Base-by-base conservation (phyloP, 2,329 filamentous ascomycete species). In the Neofusicoccum sp. region DNA sequence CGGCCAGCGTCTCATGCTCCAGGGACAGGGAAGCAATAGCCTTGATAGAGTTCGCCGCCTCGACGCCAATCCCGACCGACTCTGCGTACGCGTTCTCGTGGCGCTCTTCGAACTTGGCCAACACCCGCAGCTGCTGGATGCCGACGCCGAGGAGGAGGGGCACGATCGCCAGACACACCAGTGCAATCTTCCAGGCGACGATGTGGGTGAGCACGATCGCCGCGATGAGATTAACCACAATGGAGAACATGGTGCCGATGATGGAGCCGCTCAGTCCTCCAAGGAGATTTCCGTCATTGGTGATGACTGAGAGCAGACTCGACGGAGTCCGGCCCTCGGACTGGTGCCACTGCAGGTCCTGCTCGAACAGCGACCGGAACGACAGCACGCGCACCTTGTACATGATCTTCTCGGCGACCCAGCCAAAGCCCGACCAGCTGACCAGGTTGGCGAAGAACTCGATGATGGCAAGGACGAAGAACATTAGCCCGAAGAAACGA, bases 131-230 rank as follows among this genome's bases (percentile, higher is more conserved):
- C 66, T 90, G 85, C 84, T 92, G 86, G 66, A 90, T 83, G 0
- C 90, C 89, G 0, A 88, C 83, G 1, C 86, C 87, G 0, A 93
- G 80, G 5, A 92, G 83, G 8, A 92, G 76, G 0, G 90, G 90
- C 0, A 92, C 85, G 7, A 86, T 81, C 0, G 89, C 83, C 5
- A 93, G 79, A 61, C 88, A 89, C 3, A 93, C 89, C 12, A 93
- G 76, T 0, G 89, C 89, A 65, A 93, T 91, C 70, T 86, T 89
- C 90, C 90, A 93, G 2, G 88, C 88, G 50, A 93, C 80, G 48
- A 91, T 85, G 66, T 90, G 88, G 0, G 89, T 86, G 8, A 92
- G 71, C 34, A 89, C 84, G 61, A 92, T 87, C 1, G 87, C 88
- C 0, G 84, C 85, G 14, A 91, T 66, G 33, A 92, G 85, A 72